These are phyloP conservation scores for Leptodontidium sp. DNA, from an alignment of 2,329 filamentous ascomycete species.

Conservation along the genomic window DNA sequence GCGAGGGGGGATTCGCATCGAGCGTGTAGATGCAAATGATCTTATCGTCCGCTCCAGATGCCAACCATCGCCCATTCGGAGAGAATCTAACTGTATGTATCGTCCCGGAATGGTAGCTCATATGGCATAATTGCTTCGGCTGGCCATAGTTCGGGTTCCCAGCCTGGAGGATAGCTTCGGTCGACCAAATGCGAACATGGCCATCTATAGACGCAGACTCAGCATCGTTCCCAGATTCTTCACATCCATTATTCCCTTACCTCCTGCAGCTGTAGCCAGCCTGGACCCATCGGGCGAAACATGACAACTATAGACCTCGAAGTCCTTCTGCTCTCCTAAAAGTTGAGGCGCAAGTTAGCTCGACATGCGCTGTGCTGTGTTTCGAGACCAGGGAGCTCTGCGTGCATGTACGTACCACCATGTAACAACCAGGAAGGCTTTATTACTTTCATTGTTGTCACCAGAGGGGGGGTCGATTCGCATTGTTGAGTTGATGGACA, in stretches of 20 bases:
- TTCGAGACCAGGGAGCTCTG: constrained; percentile 25
- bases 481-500: constrained; percentile 40
- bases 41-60: constrained; percentile 97
- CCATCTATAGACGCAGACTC: constrained; percentile 68
- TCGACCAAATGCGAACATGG: constrained; percentile 97
- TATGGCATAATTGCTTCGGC: constrained; percentile 93
- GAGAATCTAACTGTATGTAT: constrained; percentile 98
- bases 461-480: constrained; percentile 38
- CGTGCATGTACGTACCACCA: constrained; percentile 66
- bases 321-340: constrained; percentile 93
- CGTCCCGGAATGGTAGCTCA: constrained; percentile 97
- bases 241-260: constrained; percentile 55
- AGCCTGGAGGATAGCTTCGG: constrained; percentile 87
- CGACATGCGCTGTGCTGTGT: constrained; percentile 28
- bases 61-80: constrained; percentile 91
- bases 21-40: constrained; percentile 97
- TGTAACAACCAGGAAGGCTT: constrained; percentile 97
- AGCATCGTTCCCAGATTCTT: constrained; percentile 31
- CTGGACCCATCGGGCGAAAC: constrained; percentile 93
- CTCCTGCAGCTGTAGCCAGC: constrained; percentile 92
- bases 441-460: constrained; percentile 76
- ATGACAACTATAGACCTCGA: constrained; percentile 98
- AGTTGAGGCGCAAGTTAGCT: constrained; percentile 40
- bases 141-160: constrained; percentile 74
- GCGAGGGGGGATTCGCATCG: constrained; percentile 76